Evolutionary conservation across 2,329 filamentous ascomycete species (phyloP), one percentile per base, ranked within the genome.

Genomic region (Gremmenia infestans): DNA sequence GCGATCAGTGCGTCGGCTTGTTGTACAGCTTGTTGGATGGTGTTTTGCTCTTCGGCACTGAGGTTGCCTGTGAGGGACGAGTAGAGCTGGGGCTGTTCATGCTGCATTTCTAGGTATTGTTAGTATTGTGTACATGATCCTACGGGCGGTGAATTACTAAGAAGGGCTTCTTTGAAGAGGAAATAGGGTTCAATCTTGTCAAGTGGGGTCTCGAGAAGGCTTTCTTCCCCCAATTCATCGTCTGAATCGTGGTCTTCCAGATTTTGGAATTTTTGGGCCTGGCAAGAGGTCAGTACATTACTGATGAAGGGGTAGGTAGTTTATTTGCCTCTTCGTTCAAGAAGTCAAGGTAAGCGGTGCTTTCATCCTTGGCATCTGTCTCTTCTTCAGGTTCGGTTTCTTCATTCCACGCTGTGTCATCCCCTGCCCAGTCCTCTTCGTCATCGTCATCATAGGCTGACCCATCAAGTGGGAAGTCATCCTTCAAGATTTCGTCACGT

Each of bases 171-270:
- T 71, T 91, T 88, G 81, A 99, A 97, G 60, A 96, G 78, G 70
- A 86, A 82, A 68, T 99, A 99, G 2, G 93, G 92, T 74, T 99
- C 94, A 60, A 99, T 81, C 75, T 94, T 94, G 73, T 99, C 94
- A 23, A 99, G 80, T 15, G 93, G 92, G 12, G 93, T 96, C 73
- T 99, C 94, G 2, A 99, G 82, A 51, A 97, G 78, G 71, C 92
- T 93, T 67, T 97, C 94, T 72, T 97, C 93, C 17, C 95, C 84
- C 47, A 97, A 86, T 53, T 96, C 92, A 54, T 96, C 91, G 25
- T 92, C 89, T 1, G 90, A 90, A 49, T 87, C 82, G 25, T 86
- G 84, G 15, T 82, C 81, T 35, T 81, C 79, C 28, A 87, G 80
- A 17, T 85, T 81, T 60, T 87, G 85, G 71, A 94, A 93, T 71